Evolutionary conservation across 2,329 filamentous ascomycete species (phyloP).

Genomic region (Colletotrichum paranaense): DNA sequence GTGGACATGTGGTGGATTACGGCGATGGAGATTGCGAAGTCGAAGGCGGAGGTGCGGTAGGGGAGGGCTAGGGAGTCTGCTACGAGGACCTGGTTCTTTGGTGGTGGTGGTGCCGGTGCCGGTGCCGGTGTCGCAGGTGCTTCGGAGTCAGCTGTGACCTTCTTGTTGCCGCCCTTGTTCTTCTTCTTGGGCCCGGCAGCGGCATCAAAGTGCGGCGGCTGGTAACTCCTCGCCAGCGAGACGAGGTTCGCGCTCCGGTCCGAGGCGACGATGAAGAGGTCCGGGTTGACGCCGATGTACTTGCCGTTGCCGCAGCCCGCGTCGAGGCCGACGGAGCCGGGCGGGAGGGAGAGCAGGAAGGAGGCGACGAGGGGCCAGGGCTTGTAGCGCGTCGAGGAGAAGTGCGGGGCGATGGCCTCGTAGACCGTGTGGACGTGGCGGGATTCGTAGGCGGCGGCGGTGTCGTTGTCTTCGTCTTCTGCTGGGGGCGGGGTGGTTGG

Average conservation of each 20-base stretch:
- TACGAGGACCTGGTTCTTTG: conserved; percentile 69
- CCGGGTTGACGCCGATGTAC: conserved; percentile 83
- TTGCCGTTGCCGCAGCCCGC: conserved; percentile 98
- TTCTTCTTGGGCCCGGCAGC: conserved; percentile 12
- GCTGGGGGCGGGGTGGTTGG: not conserved
- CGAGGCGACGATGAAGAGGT: conserved; percentile 84
- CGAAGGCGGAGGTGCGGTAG: conserved; percentile 69
- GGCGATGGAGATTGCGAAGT: conserved; percentile 94
- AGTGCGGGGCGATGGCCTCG: conserved; percentile 86
- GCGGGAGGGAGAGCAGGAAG: conserved; percentile 74
- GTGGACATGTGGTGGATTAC: conserved; percentile 96
- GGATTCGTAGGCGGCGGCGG: conserved; percentile 73
- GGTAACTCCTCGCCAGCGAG: conserved; percentile 55
- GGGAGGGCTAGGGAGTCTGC: conserved; percentile 89
- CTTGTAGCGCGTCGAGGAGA: conserved; percentile 82
- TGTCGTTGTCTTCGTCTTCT: conserved; percentile 49
- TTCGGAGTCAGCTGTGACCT: not conserved
- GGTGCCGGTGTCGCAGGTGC: not conserved
- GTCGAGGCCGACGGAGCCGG: conserved; percentile 86
- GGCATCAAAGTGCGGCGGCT: conserved; percentile 28
- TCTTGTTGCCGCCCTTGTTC: conserved; percentile 26
- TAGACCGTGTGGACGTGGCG: conserved; percentile 93
- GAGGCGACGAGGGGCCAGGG: conserved; percentile 92
- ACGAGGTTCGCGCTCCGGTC: conserved; percentile 78
- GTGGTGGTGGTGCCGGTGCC: not conserved